phyloP scores from a whole-genome alignment of 345 rosid genomes.

The Eucalyptus polyanthemos region DNA sequence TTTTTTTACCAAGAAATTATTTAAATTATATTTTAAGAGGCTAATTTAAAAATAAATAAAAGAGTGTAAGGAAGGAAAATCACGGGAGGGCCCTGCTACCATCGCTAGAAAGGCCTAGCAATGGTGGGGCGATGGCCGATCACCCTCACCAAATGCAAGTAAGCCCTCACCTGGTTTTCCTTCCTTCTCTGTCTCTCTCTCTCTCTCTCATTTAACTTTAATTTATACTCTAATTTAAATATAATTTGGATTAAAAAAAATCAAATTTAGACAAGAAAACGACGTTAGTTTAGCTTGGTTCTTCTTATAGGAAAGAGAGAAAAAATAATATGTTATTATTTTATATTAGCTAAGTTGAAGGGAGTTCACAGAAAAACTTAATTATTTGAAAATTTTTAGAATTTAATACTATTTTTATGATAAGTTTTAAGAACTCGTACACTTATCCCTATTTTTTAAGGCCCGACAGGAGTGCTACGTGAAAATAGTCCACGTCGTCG shows the following conservation, averaged over 20 bases:
- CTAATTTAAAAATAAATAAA: not conserved
- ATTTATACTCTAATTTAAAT: not conserved
- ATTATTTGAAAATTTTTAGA: accelerated
- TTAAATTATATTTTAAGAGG: not conserved
- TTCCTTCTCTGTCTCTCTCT: not conserved
- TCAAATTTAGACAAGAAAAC: not conserved
- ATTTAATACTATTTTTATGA: accelerated
- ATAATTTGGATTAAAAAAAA: not conserved
- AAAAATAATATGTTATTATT: not conserved
- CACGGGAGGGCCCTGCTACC: not conserved
- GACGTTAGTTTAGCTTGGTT: not conserved
- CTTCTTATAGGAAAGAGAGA: not conserved
- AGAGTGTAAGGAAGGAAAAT: not conserved
- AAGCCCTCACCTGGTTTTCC: not conserved
- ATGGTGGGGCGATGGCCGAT: not conserved
- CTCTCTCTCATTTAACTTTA: not conserved
- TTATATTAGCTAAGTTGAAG: accelerated
- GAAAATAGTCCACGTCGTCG: not conserved
- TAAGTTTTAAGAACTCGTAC: accelerated
- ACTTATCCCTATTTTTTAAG: not conserved
- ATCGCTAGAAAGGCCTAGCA: not conserved
- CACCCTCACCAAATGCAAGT: not conserved
- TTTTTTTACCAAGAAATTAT: not conserved
- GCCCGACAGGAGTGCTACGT: not conserved
- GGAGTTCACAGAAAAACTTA: accelerated